Base-by-base conservation (phyloP, 2,329 filamentous ascomycete genomes). In the Colletotrichum incanum region DNA sequence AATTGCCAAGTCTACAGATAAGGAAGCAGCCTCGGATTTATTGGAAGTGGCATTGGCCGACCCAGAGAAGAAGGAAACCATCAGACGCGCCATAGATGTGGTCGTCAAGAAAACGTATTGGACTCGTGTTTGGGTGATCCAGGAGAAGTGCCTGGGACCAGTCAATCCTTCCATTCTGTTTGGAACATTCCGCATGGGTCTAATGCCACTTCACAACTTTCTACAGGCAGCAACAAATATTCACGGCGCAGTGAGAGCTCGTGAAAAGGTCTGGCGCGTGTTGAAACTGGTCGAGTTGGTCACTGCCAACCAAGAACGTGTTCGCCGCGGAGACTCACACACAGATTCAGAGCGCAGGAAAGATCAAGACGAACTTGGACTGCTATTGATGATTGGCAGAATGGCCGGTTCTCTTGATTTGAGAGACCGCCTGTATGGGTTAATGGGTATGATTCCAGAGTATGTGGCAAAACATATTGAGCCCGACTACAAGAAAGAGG, bases 101-200 rank as follows among this genome's bases (percentile, higher is more conserved):
- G 55, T 71, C n/a, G 63, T 67, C 39, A 28, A 55, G 12, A 56
- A 49, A 8, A 52, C 43, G 16, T 69, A 69, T 41, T 71, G 67
- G 67, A 49, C 55, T 18, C 55, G 67, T 23, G 49, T 71, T 11
- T 71, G 67, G 67, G 67, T 71, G 28, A 66, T 66, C 7, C 67
- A 71, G 39, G 67, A 71, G 41, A 67, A 69, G 45, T 69, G 67
- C 16, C 67, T 69, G 8, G 67, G 61, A 1, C 61, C 67, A 2
- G 56, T 69, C 26, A 65, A 69, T 12, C 67, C 67, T n/a, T 69
- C 67, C 20, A 69, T 69, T 26, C n/a, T 69, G 23, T 69, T 69
- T 18, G 67, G 67, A 11, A 69, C 50, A 34, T 69, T 69, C n/a
- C 67, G 67, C 0, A 69, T 69, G 67, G 67, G 67, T 0, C 31